Evolutionary conservation across 768 basidiomycete species (phyloP).

Genomic region (Coprinopsis marcescibilis): DNA sequence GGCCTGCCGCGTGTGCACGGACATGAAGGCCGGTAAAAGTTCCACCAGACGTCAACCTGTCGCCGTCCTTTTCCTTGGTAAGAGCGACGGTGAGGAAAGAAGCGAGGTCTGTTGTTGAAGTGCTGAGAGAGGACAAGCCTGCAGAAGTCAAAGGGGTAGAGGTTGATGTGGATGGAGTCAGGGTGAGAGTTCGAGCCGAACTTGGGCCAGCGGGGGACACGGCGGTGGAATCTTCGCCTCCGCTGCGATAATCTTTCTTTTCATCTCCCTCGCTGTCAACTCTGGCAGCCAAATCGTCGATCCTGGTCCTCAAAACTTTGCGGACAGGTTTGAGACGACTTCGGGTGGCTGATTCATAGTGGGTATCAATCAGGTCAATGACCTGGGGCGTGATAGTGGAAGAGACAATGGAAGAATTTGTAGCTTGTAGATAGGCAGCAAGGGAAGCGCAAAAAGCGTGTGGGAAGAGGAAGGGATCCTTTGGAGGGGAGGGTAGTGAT

Average conservation of each 20-base stretch:
- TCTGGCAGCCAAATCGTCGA: constrained; percentile 42
- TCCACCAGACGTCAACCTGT: not conserved
- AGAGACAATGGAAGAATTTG: constrained; percentile 15
- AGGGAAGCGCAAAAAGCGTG: constrained; percentile 49
- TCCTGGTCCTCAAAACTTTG: constrained; percentile 53
- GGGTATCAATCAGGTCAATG: constrained; percentile 39
- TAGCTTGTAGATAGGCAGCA: constrained; percentile 28
- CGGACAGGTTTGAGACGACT: constrained; percentile 35
- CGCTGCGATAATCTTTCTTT: constrained; percentile 3
- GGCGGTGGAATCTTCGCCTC: not conserved
- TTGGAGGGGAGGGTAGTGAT: constrained; percentile 33
- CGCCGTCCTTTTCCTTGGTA: constrained; percentile 5
- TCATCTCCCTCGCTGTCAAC: constrained; percentile 26
- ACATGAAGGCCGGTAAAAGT: constrained; percentile 4
- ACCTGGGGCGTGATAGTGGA: constrained; percentile 30
- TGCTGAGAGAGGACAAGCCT: constrained; percentile 35
- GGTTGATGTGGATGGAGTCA: constrained; percentile 12
- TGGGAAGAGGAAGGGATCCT: constrained; percentile 77
- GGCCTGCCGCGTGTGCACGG: constrained; percentile 1
- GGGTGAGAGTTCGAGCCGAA: constrained; percentile 11
- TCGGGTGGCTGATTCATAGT: constrained; percentile 35
- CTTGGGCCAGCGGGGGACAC: constrained; percentile 15
- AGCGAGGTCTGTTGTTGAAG: constrained; percentile 46
- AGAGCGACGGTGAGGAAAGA: constrained; percentile 34
- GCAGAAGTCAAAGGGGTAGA: constrained; percentile 13